Conservation (phyloP, 148 eudicot genomes). For the Rhododendron simsii region DNA sequence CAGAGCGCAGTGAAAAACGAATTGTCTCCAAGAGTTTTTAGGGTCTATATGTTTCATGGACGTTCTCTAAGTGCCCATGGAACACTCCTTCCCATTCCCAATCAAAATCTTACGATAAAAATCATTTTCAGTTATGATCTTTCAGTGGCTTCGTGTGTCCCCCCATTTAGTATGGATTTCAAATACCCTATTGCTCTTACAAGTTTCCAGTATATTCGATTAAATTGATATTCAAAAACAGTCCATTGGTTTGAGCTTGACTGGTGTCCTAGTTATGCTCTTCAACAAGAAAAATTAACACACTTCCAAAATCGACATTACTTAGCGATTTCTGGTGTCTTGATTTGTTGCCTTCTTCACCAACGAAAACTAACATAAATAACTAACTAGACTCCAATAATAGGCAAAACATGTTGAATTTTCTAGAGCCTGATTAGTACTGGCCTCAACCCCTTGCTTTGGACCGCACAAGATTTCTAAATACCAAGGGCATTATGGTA, state of each 20-base stretch:
- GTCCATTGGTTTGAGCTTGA: not conserved
- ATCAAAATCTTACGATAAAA: not conserved
- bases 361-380: not conserved
- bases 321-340: not conserved
- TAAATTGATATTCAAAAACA: not conserved
- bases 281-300: not conserved
- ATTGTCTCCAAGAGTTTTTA: not conserved
- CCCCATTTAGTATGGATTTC: not conserved
- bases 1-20: not conserved
- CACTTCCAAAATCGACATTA: not conserved
- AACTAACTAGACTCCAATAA: not conserved
- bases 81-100: not conserved
- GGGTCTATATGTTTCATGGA: not conserved
- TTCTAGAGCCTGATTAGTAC: not conserved
- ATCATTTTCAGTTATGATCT: not conserved
- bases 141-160: not conserved
- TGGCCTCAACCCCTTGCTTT: not conserved
- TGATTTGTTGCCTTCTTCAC: not conserved
- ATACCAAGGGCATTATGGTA: not conserved
- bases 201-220: not conserved
- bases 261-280: not conserved
- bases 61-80: not conserved
- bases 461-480: not conserved
- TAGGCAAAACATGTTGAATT: not conserved
- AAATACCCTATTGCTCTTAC: not conserved